Conservation (phyloP, 805 yeast species). For the Metschnikowia peoriensis region DNA sequence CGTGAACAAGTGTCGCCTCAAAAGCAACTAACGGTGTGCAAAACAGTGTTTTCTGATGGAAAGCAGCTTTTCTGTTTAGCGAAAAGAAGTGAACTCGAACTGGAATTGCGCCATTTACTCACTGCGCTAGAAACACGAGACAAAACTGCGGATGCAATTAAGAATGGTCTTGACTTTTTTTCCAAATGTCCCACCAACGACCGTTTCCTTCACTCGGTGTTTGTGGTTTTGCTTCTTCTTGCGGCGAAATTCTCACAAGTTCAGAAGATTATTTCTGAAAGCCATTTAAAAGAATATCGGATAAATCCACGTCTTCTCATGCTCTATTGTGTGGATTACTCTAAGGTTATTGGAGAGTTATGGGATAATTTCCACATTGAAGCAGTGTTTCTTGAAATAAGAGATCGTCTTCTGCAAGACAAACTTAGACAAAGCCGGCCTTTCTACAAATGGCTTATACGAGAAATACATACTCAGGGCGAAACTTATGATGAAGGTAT, state of each 20-base stretch:
- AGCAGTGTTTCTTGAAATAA: slow-evolving; percentile 1
- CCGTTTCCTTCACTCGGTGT: background rate
- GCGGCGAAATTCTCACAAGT: slow-evolving; percentile 1
- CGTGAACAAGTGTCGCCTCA: slow-evolving; percentile 2
- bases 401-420: background rate
- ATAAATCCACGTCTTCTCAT: slow-evolving; percentile 16
- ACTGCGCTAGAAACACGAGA: background rate
- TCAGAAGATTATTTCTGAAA: background rate
- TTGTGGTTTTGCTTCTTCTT: slow-evolving; percentile 9
- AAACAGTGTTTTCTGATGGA: slow-evolving; percentile 9
- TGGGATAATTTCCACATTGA: slow-evolving; percentile 8
- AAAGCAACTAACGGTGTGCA: slow-evolving; percentile 3
- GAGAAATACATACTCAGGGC: background rate
- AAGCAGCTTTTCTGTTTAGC: slow-evolving; percentile 3
- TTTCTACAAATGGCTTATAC: slow-evolving; percentile 14
- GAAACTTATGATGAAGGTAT: background rate
- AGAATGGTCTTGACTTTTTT: background rate
- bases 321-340: background rate
- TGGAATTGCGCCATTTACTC: background rate
- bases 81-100: background rate
- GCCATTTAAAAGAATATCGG: background rate
- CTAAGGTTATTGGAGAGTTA: background rate
- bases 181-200: background rate
- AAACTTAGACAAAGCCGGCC: background rate
- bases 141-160: background rate